These are phyloP conservation scores for Nakazawaea ernobii DNA, from an alignment of 805 yeast genomes.

Conservation along the genomic window DNA sequence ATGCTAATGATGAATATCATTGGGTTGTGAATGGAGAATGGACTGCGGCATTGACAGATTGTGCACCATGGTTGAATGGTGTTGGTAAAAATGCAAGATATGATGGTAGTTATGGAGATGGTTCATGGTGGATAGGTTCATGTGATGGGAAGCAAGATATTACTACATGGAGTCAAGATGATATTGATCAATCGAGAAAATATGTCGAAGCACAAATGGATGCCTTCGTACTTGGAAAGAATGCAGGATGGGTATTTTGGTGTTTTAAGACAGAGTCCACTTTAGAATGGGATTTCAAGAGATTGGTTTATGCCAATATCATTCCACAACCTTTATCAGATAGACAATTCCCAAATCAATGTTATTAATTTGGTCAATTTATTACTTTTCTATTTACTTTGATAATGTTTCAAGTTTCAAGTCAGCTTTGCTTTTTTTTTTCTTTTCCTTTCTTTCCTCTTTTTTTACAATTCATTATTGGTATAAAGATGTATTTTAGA, in stretches of 20 bases:
- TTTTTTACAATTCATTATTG: too few species aligned
- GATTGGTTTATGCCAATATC: slow-evolving; percentile 41
- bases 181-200: slow-evolving; percentile 40
- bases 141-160: slow-evolving; percentile 36
- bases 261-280: slow-evolving; percentile 63
- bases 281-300: slow-evolving; percentile 60
- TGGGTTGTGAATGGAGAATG: slow-evolving; percentile 65
- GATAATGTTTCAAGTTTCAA: too few species aligned
- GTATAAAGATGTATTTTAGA: too few species aligned
- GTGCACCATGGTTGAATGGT: slow-evolving; percentile 66
- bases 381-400: too few species aligned
- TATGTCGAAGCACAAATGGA: slow-evolving; percentile 59
- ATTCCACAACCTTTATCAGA: slow-evolving; percentile 61
- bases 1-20: slow-evolving; percentile 31
- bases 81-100: slow-evolving; percentile 62
- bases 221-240: slow-evolving; percentile 25
- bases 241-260: slow-evolving; percentile 67
- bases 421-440: too few species aligned
- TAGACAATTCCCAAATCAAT: slow-evolving; percentile 68
- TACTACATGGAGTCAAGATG: slow-evolving; percentile 35
- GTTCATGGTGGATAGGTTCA: slow-evolving; percentile 32
- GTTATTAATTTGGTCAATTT: slow-evolving; percentile 22
- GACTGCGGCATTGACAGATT: slow-evolving; percentile 68
- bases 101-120: slow-evolving; percentile 39
- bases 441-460: too few species aligned